A percentile compares a stretch with the other conserved stretches of the same genome.
Conservation (phyloP, 2,329 filamentous ascomycete species). For the Sphaerulina populicola region DNA sequence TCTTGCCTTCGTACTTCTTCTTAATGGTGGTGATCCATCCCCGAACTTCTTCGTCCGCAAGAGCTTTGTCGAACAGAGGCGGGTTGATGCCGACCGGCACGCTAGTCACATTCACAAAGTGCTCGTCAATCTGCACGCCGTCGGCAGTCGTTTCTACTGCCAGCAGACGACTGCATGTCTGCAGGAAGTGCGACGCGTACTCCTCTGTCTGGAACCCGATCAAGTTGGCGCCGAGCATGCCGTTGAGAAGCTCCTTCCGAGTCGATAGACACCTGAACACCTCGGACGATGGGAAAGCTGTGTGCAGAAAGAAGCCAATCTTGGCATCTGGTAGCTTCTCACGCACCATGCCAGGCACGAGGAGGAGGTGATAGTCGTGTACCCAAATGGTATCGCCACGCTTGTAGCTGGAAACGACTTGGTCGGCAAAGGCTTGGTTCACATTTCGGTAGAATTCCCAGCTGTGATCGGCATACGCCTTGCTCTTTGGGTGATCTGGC, state of each 20-base stretch:
- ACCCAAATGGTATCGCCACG: constrained; percentile 88
- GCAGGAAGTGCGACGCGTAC: constrained; percentile 87
- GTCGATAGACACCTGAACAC: constrained; percentile 87
- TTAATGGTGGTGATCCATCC: constrained; percentile 73
- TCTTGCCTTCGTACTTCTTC: constrained; percentile 79
- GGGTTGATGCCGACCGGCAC: constrained; percentile 89
- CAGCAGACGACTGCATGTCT: constrained; percentile 86
- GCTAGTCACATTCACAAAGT: constrained; percentile 80
- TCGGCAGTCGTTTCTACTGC: constrained; percentile 83
- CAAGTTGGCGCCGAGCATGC: constrained; percentile 85
- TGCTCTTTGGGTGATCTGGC: constrained; percentile 95
- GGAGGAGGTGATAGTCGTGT: constrained; percentile 86
- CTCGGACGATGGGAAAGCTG: constrained; percentile 91
- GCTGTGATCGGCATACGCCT: constrained; percentile 93
- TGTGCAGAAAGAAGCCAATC: constrained; percentile 93
- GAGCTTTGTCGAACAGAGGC: constrained; percentile 52
- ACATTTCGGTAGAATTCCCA: constrained; percentile 76
- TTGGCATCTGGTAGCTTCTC: constrained; percentile 85
- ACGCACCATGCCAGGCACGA: constrained; percentile 82
- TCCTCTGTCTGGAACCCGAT: constrained; percentile 91
- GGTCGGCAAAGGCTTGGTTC: constrained; percentile 87
- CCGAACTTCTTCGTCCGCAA: constrained; percentile 59
- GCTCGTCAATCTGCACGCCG: constrained; percentile 82
- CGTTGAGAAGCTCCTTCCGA: constrained; percentile 77
- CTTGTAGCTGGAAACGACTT: constrained; percentile 86